Evolutionary conservation across 306 rosid species (phyloP), one percentile per base, ranked within the genome.

Genomic region (Ormosia semicastrata): DNA sequence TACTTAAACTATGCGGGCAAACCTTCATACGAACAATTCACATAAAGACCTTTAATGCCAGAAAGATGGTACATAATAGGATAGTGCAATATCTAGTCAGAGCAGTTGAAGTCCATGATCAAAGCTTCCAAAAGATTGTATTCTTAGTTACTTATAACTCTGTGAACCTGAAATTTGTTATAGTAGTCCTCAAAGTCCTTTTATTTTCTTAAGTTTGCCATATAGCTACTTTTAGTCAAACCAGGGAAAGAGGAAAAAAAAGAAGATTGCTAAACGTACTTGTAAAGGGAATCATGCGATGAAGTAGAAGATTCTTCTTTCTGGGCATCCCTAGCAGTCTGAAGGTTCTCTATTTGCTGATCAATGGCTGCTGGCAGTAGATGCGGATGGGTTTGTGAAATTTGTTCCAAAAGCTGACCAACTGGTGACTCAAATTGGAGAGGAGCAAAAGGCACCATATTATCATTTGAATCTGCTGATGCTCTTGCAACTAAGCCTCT

Each of bases 331-430:
- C 83, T 87, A 60, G 88, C 87, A 7, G 87, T 85, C 75, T 89
- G 91, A 88, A 95, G 99, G 87, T 87, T 92, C 88, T 95, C 97
- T 13, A 95, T 94, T 81, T 93, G 96, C 88, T 95, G 98, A 67
- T 95, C 97, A 80, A 95, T 78, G 47, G 97, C 86, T 60, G 91
- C 96, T 44, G 93, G 92, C 34, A 95, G 85, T 68, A 95, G 85
- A 92, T 93, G 98, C 63, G 98, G 98, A 88, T 92, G 96, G 13
- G 92, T 88, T 81, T 87, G 95, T 82, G 93, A 85, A 71, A 95
- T 91, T 81, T 91, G 99, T 29, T 86, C 91, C 95, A 95, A 89
- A 85, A 95, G 86, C 88, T 92, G 99, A 59, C 99, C 98, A 30
- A 90, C 85, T 0, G 99, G 97, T 75, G 99, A 89, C 78, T 93